A percentile compares a stretch with the other conserved stretches of the same genome.
Conservation (phyloP, 2,329 filamentous ascomycete species). For the Chrysoporthe puriensis region DNA sequence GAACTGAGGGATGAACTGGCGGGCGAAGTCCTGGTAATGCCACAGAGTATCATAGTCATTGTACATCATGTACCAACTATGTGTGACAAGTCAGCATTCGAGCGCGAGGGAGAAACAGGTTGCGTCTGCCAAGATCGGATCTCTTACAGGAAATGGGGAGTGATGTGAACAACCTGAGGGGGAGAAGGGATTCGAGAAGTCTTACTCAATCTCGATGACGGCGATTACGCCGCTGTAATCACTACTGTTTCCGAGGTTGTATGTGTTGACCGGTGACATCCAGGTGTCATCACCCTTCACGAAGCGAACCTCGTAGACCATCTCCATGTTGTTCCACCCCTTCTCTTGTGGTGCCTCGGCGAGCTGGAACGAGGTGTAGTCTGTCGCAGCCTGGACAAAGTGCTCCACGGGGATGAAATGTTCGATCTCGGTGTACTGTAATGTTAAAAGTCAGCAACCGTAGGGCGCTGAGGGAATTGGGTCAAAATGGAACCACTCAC, state of each 20-base stretch:
- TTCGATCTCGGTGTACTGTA: conserved; percentile 1
- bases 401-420: conserved; percentile 6
- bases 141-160: too few species aligned
- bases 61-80: conserved; percentile 2
- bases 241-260: conserved; percentile 8
- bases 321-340: neutral
- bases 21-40: conserved; percentile 1
- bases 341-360: neutral
- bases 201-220: conserved; percentile 6
- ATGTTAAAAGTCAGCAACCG: neutral
- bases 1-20: conserved; percentile 4
- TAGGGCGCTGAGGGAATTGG: neutral
- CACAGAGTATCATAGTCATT: conserved; percentile 5
- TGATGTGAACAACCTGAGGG: too few species aligned
- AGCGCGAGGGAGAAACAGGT: neutral
- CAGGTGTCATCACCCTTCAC: conserved; percentile 9
- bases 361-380: conserved; percentile 7
- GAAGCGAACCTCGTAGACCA: conserved; percentile 8
- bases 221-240: conserved; percentile 3
- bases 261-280: conserved; percentile 11
- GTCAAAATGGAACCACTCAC: neutral
- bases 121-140: neutral
- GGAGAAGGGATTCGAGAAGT: neutral
- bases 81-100: neutral
- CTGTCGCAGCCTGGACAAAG: conserved; percentile 4